A percentile compares a stretch with the other conserved stretches of the same genome.
phyloP scores from a whole-genome alignment of 129 eudicot genomes.

The Tagetes erecta region DNA sequence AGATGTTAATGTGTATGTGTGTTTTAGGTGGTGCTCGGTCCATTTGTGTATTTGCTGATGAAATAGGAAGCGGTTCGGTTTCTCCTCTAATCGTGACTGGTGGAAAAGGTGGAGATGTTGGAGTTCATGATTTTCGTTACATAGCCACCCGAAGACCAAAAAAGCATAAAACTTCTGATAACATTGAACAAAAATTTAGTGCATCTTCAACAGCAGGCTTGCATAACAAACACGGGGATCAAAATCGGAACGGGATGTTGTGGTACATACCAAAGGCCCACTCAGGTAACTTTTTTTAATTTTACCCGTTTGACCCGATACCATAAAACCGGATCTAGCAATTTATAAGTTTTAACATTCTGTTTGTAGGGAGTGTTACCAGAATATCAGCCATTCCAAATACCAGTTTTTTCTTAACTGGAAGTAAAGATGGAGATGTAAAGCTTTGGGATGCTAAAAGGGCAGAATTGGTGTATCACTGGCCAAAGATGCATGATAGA shows the following conservation, averaged over 20 bases:
- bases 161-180: conserved; percentile 54
- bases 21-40: conserved; percentile 86
- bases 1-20: conserved; percentile 2
- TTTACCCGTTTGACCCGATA: not conserved
- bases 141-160: conserved; percentile 92
- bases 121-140: conserved; percentile 98
- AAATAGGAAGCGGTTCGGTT: conserved; percentile 84
- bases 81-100: conserved; percentile 96
- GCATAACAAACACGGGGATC: conserved; percentile 83
- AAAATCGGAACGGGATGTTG: conserved; percentile 93
- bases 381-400: conserved; percentile 82
- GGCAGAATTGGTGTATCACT: conserved; percentile 71
- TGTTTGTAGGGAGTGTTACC: conserved; percentile 73
- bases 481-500: conserved; percentile 89
- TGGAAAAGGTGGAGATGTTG: conserved; percentile 94
- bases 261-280: conserved; percentile 99
- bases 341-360: not conserved
- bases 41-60: conserved; percentile 78
- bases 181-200: conserved; percentile 51
- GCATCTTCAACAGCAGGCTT: conserved; percentile 59
- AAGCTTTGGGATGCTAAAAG: conserved; percentile 98
- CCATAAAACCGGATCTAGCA: not conserved
- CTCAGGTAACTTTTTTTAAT: conserved; percentile 47
- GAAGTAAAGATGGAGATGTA: conserved; percentile 98
- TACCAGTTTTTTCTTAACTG: conserved; percentile 85